A percentile compares a stretch with the other conserved stretches of the same genome.
These are phyloP conservation scores for Incumbomyces lentus DNA, from an alignment of 2,329 filamentous ascomycete species.

Conservation along the genomic window DNA sequence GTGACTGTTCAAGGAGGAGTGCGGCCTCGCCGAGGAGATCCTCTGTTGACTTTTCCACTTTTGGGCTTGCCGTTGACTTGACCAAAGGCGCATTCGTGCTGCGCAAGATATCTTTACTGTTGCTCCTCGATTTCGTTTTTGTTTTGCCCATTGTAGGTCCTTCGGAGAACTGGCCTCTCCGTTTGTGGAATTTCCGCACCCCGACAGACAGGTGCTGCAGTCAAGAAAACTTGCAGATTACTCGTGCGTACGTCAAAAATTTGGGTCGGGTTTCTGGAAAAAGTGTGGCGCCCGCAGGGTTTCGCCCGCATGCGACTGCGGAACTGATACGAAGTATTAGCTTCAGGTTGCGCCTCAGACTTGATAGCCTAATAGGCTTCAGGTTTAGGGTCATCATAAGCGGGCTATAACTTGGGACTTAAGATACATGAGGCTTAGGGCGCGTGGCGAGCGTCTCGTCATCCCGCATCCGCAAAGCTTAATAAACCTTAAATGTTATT, in stretches of 20 bases:
- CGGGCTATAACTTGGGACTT: too few species aligned
- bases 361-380: too few species aligned
- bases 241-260: too few species aligned
- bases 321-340: too few species aligned
- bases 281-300: background rate
- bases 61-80: conserved; percentile 11
- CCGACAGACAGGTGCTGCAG: too few species aligned
- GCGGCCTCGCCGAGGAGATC: conserved; percentile 48
- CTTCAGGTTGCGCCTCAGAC: too few species aligned
- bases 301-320: too few species aligned
- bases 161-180: too few species aligned
- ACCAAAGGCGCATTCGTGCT: conserved; percentile 4
- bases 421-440: background rate
- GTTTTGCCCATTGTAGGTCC: conserved; percentile 1
- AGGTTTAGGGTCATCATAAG: too few species aligned
- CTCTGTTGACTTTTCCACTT: conserved; percentile 41
- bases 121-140: conserved; percentile 5
- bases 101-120: conserved; percentile 6
- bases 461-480: background rate
- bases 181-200: too few species aligned
- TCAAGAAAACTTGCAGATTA: too few species aligned
- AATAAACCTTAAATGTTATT: background rate
- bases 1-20: conserved; percentile 46
- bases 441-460: background rate
- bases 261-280: background rate